Conservation (phyloP, 345 rosid species). For the Sonneratia caseolaris region DNA sequence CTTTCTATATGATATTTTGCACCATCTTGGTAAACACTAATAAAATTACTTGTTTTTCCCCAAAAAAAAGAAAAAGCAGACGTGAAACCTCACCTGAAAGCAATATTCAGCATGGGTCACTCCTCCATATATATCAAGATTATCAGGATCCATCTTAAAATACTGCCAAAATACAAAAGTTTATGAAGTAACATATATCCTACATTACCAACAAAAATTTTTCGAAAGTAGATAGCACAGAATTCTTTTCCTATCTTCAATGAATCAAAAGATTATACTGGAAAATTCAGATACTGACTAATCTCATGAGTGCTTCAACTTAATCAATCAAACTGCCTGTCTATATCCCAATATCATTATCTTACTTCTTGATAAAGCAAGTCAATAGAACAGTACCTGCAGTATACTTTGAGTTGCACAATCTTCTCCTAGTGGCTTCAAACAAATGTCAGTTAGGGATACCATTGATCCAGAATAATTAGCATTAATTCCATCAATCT, state of each 20-base stretch:
- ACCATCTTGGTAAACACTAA: no score
- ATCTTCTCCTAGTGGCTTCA: conserved; percentile 86
- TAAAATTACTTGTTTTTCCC: no score
- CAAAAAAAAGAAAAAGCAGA: neutral
- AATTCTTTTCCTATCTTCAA: neutral
- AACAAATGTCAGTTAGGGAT: conserved; percentile 72
- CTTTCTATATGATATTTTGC: no score
- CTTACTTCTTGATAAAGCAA: neutral
- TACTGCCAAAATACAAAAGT: conserved; percentile 30
- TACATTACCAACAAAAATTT: neutral
- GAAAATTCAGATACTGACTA: neutral
- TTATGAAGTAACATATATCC: neutral
- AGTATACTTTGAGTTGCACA: conserved; percentile 93
- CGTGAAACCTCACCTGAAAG: conserved; percentile 52
- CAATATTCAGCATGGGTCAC: conserved; percentile 78
- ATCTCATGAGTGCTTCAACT: neutral
- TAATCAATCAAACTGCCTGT: neutral
- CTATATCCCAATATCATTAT: neutral
- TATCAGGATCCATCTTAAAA: conserved; percentile 77
- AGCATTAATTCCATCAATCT: conserved; percentile 76
- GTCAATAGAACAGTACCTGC: conserved; percentile 40
- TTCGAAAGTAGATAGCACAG: neutral
- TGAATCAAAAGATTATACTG: neutral
- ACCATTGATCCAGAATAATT: conserved; percentile 66
- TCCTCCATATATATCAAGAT: conserved; percentile 61